Base-by-base conservation (phyloP, 2,329 filamentous ascomycete genomes). In the Zasmidium cellare region DNA sequence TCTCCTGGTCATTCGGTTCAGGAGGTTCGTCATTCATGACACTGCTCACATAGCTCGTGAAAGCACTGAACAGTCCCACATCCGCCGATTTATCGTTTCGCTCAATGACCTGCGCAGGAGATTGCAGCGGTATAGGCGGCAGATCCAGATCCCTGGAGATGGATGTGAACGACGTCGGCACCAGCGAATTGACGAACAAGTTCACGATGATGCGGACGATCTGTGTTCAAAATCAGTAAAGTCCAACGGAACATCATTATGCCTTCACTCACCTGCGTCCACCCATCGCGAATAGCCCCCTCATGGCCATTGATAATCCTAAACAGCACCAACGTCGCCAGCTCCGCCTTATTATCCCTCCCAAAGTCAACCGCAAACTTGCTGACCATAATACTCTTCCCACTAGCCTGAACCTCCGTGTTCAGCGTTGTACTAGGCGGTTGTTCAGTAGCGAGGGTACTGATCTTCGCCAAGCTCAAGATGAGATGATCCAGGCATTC, bases 1-100 rank as follows among this genome's bases (percentile, higher is more conserved):
- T 82, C 73, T 99, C 94, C 72, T 97, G 93, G 64, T 97, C 92
- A 1, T 94, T 97, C 2, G 94, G 94, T 76, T 99, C 94, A 0
- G 94, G 94, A 12, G 94, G 94, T 70, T 99, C 94, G 74, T 97
- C 94, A 11, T 94, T 96, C 45, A 96, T 94, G 72, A 99, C 97
- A 73, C 93, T 97, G n/a, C 92, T 96, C 28, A 99, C 92, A 69
- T 97, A 99, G 3, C 90, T 96, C 0, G 93, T 96, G 68, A 99
- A 91, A 1, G 93, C 92, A 3, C 92, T 96, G 72, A 99, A 92
- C 51, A 99, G 84, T 5, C 94, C 92, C 2, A 87, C 87, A 24
- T 99, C 94, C 57, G 82, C 85, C 31, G 87, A 81, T 63, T 91
- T 89, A 45, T 89, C 82, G 56, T 87, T 92, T 56, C 93, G 87